Base-by-base conservation (phyloP, 352 stramenopile genomes). In the Globisporangium paddicum region DNA sequence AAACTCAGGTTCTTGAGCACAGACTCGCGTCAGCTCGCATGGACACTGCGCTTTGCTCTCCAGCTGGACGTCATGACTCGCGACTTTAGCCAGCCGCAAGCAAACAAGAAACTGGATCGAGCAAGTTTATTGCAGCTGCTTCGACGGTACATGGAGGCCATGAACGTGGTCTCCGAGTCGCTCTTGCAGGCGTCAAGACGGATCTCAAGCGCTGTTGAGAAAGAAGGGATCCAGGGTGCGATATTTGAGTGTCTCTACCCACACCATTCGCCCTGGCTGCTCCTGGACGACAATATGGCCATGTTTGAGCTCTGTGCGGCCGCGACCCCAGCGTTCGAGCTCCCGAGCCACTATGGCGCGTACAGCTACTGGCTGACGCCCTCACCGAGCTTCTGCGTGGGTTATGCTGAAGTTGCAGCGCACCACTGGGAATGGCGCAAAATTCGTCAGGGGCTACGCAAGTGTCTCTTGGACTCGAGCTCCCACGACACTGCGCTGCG, bases 401-500 rank as follows among this genome's bases (percentile, higher is more conserved):
- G 47, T 0, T 86, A 83, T 67, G 72, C 28, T 23, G n/a, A 86
- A 74, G 67, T 63, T 41, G 77, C 72, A 28, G 55, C 41, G 32
- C 65, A 82, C 30, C 69, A 79, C 28, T 86, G 74, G 74, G 77
- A 86, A 54, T 65, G 72, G 38, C 58, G 77, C 23, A 71, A 73
- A 18, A 70, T 77, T 1, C 72, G 74, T 44, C 58, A 62, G 48
- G 66, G 55, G n/a, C 52, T 86, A 26, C 56, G 55, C 47, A 73
- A 58, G 58, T 72, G 69, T 37, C 58, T 84, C 21, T 14, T 26
- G 34, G 67, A 65, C 25, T 72, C 72, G 41, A 72, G 58, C n/a
- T 50, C 66, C 3, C 62, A 73, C 58, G 42, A 71, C 32, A 40
- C 67, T 7, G 49, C 79, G 28, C 40, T 86, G 7, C 58, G 69